Evolutionary conservation across 225 moss, liverwort and hornwort species (phyloP).

Genomic region (Bryoerythrophyllum caledonicum): DNA sequence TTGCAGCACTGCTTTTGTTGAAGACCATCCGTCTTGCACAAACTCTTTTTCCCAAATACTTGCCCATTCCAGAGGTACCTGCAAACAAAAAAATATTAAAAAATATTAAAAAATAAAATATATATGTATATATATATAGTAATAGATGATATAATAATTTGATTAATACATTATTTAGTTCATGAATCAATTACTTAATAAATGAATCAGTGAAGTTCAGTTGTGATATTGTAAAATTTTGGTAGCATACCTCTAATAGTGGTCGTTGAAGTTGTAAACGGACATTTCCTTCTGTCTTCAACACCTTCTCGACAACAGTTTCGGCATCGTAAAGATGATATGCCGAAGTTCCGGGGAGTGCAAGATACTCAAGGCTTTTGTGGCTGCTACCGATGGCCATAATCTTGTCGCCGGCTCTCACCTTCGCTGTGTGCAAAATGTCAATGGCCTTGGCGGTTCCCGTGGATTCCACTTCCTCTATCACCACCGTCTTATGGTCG

Average conservation of each 20-base stretch:
- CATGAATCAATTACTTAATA: too few relatives aligned
- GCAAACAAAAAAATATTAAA: not conserved
- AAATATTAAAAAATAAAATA: too few relatives aligned
- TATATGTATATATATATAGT: too few relatives aligned
- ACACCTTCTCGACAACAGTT: constrained; percentile 58
- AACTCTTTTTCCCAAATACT: constrained; percentile 52
- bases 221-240: not conserved
- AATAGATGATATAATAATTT: too few relatives aligned
- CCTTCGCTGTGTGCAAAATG: constrained; percentile 65
- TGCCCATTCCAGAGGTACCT: constrained; percentile 22
- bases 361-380: too few relatives aligned
- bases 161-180: too few relatives aligned
- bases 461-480: constrained; percentile 69
- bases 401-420: constrained; percentile 66
- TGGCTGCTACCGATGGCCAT: constrained; percentile 63
- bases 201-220: too few relatives aligned
- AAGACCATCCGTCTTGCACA: constrained; percentile 63
- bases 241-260: constrained; percentile 34
- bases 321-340: constrained; percentile 26
- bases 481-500: constrained; percentile 51
- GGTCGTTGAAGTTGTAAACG: constrained; percentile 76
- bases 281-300: constrained; percentile 42
- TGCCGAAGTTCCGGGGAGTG: constrained; percentile 28
- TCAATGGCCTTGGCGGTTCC: constrained; percentile 53
- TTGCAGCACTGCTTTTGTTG: constrained; percentile 59